Base-by-base conservation (phyloP, 805 yeast genomes). In the Torulaspora gathmanii region DNA sequence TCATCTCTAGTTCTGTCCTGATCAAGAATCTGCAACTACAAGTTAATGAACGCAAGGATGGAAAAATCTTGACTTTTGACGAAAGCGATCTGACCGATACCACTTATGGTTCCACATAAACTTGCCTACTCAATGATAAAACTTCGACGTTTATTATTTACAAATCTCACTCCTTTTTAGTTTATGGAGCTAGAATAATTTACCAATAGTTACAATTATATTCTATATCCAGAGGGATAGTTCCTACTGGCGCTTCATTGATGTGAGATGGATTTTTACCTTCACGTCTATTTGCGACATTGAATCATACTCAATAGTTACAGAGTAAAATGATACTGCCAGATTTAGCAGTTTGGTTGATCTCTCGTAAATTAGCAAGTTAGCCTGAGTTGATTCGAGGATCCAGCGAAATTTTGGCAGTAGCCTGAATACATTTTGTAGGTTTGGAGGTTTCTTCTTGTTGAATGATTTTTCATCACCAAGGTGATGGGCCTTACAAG, bases 1-100 rank as follows among this genome's bases (percentile, higher is more conserved):
- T 73, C 1, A 25, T 82, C 1, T 59, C 51, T 19, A 40, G 51
- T 36, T 20, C 34, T 7, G 31, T 31, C 8, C 23, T 48, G 19
- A 17, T 48, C 19, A 33, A 30, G 28, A 33, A 27, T 30, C 40
- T 45, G 7, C 46, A 40, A 16, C 37, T 23, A 26, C 38, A 36
- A 16, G 36, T 48, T 13, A 30, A 27, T n/a, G 31, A 35, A 11
- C 42, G 49, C 28, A 35, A 36, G 8, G 22, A 19, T 12, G 19
- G 27, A 11, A 40, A 44, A 17, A 23, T 16, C 5, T 8, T 8
- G n/a, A n/a, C 16, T 13, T 6, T 37, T 33, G 17, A 20, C 9
- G 42, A 36, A 25, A 27, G 29, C 12, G 15, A 31, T 11, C 30
- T 12, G 20, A n/a, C 23, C 20, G 34, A 39, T 11, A 13, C 31